phyloP scores from a whole-genome alignment of 345 rosid species.

The Syzygium oleosum region DNA sequence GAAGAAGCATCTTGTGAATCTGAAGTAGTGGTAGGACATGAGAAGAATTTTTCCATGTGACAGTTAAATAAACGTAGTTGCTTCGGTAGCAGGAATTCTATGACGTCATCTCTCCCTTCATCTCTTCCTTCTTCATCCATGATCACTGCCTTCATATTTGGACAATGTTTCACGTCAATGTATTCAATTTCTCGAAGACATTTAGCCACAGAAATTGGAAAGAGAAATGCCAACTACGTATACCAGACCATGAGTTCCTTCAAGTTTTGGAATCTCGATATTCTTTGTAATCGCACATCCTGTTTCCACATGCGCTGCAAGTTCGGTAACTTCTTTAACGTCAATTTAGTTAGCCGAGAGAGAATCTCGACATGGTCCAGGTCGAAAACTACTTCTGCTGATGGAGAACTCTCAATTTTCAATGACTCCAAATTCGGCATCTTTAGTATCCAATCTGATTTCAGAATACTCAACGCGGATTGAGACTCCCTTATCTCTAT shows the following conservation, averaged over 20 bases:
- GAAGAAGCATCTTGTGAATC: not conserved
- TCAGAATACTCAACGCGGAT: accelerated
- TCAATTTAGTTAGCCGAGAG: too few relatives aligned
- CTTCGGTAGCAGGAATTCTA: not conserved
- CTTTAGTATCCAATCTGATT: not conserved
- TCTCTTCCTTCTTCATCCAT: not conserved
- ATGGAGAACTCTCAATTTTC: accelerated
- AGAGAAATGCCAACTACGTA: too few relatives aligned
- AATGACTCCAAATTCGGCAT: not conserved
- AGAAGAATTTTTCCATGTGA: not conserved
- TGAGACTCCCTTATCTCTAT: accelerated
- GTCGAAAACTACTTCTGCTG: not conserved
- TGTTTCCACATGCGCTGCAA: too few relatives aligned
- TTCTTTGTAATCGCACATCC: too few relatives aligned
- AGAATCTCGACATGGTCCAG: too few relatives aligned
- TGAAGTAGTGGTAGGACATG: not conserved
- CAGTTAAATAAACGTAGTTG: accelerated
- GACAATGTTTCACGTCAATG: too few relatives aligned
- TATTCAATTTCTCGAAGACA: too few relatives aligned
- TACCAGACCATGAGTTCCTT: too few relatives aligned
- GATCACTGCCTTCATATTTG: accelerated
- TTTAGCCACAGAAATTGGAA: too few relatives aligned
- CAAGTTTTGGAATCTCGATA: too few relatives aligned
- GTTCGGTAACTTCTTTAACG: too few relatives aligned
- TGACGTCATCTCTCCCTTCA: not conserved